A percentile compares a stretch with the other conserved stretches of the same genome.
Evolutionary conservation across 441 rosid species (phyloP).

Genomic region (Syzygium syzygioides): DNA sequence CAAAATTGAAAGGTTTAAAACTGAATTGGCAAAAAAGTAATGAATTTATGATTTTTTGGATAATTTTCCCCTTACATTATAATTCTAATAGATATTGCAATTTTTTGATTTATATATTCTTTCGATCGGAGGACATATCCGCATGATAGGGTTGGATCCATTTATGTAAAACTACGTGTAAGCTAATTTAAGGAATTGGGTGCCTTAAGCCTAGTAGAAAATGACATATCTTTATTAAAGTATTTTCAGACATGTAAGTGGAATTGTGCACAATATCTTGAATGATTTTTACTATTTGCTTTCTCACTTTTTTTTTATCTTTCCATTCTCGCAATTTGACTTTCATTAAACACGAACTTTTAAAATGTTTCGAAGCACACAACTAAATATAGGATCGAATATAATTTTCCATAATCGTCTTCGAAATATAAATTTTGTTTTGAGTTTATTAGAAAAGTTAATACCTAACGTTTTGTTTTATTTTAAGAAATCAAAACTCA

Average conservation of each 20-base stretch:
- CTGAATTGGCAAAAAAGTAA: no score
- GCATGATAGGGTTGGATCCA: no score
- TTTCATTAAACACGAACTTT: not conserved
- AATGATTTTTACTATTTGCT: not conserved
- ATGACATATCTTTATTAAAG: not conserved
- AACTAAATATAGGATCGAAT: rapidly evolving
- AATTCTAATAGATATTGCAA: not conserved
- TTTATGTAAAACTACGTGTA: no score
- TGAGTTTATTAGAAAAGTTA: not conserved
- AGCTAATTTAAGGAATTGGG: not conserved
- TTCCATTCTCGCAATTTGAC: not conserved
- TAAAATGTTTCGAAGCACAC: not conserved
- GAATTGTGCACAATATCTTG: not conserved
- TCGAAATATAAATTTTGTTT: rapidly evolving
- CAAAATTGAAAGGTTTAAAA: no score
- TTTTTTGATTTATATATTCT: no score
- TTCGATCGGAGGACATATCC: no score
- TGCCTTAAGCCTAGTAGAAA: not conserved
- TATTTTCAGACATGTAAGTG: not conserved
- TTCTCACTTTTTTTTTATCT: not conserved
- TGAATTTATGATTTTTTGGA: no score
- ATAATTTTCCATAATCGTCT: rapidly evolving
- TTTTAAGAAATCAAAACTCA: not conserved
- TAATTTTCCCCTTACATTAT: not conserved
- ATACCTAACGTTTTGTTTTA: rapidly evolving